These are phyloP conservation scores for Colletotrichum shisoi DNA, from an alignment of 2,329 filamentous ascomycete genomes.

Conservation along the genomic window DNA sequence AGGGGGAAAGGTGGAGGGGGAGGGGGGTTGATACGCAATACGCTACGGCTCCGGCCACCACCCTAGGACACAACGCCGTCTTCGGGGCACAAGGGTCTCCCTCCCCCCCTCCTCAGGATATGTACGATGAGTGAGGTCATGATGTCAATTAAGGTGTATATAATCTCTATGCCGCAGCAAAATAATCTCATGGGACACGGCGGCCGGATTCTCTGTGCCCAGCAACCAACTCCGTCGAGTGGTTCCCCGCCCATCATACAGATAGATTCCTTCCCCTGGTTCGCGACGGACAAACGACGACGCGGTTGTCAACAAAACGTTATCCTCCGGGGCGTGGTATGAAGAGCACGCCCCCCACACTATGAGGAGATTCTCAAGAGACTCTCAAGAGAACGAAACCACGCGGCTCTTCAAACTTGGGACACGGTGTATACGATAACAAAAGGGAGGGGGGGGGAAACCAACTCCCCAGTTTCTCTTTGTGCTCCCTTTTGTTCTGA, in stretches of 20 bases:
- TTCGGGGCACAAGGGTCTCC: neutral
- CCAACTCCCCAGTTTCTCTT: neutral
- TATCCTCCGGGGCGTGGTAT: neutral
- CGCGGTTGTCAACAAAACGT: neutral
- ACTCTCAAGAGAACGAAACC: neutral
- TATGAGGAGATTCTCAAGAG: neutral
- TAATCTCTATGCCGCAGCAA: neutral
- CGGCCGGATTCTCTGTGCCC: neutral
- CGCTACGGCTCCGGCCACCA: neutral
- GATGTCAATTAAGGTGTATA: constrained; percentile 18
- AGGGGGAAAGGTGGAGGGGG: too few species aligned
- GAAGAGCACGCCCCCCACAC: neutral
- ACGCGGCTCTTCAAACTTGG: neutral
- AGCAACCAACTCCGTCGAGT: neutral
- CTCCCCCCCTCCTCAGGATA: neutral
- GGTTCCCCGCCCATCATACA: constrained; percentile 1
- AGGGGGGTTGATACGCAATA: too few species aligned
- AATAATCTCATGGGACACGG: neutral
- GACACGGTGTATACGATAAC: neutral
- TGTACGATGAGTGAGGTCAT: neutral
- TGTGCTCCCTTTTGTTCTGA: neutral
- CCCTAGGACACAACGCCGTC: neutral
- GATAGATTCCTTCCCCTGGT: too few species aligned
- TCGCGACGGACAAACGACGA: neutral
- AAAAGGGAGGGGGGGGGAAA: too few species aligned